Evolutionary conservation across 2,329 filamentous ascomycete species (phyloP), one percentile per base, ranked within the genome.

Genomic region (Leptodontidium sp.): DNA sequence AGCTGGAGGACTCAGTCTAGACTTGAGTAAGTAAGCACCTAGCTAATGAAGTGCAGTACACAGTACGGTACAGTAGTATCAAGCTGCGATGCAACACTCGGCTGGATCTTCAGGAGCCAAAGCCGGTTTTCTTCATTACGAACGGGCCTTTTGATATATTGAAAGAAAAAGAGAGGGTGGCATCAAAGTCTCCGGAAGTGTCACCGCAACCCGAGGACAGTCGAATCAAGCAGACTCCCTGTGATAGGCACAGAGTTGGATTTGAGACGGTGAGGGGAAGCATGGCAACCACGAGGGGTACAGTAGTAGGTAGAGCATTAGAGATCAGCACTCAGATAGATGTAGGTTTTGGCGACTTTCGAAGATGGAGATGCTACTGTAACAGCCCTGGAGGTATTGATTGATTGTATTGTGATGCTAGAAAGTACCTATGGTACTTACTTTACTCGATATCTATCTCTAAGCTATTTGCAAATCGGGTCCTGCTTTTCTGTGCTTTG

Each of bases 81-180:
- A 26, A 58, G 55, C 58, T 49, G 58, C 58, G 45, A 26, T 61
- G 40, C 58, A 61, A 58, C 55, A 58, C 32, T 58, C 17, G 17
- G 35, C 11, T 26, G 50, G 50, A 53, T 17, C 4, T 32, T 26
- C 17, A 53, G 50, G 12, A 17, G 26, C 21, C 14, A 17, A 26
- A 53, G 14, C 50, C 26, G 50, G 14, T 1, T 32, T 7, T 32
- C 26, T 32, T 53, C 50, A 53, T 40, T 6, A 40, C 4, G 32
- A 35, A 35, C 32, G 32, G 9, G 32, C 55, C 11, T 53, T 21
- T 40, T 58, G 55, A 58, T 58, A 58, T 58, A 21, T 58, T 40
- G 32, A 40, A 43, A 21, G 21, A 21, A 21, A 21, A 21, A 21
- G 21, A 40, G 32, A 26, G 55, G 1, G 17, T 58, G 55, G 55